Base-by-base conservation (phyloP, 441 rosid genomes). In the Manihot esculenta region DNA sequence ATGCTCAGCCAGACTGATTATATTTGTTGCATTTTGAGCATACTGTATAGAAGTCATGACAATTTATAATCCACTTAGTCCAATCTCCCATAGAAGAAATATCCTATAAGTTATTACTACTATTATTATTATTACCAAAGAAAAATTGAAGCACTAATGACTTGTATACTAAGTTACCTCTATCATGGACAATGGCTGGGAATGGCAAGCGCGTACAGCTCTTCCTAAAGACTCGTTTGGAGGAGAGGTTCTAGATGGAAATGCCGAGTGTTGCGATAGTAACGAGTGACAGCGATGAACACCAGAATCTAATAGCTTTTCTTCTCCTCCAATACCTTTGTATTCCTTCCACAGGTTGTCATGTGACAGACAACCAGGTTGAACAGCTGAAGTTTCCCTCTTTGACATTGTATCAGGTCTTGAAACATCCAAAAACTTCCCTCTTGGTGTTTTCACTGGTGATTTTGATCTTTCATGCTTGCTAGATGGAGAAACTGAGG, bases 1-100 rank as follows among this genome's bases (percentile, higher is more conserved):
- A 84, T 90, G 94, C 79, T 94, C 97, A 5, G 97, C 99, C 80
- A 94, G 79, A 81, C 97, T 94, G 74, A 90, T 79, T 69, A 92
- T 57, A 69, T 82, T 90, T 18, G 93, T 60, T 64, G 83, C 76
- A 72, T 82, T 92, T 72, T 88, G 86, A 20, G 84, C 82, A 75
- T 81, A 84, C 95, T 86, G 85, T 56, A 75, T 51, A 77, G 45
- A 80, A 77, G 26, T 12, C 33, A 72, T 24, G 10, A 55, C 64
- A 57, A 62, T 63, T 26, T 68, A 64, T 56, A 42, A 73, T 21
- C 69, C 56, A 53, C 62, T 68, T 54, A 53, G 67, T 26, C 55
- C 54, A 45, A 62, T 30, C 44, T 21, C 62, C 18, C 20, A 38
- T 48, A 41, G 47, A 23, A 66, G 7, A 54, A 23, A 57, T 21